phyloP scores from a whole-genome alignment of 768 basidiomycete species.

The Leucocoprinus sp. region DNA sequence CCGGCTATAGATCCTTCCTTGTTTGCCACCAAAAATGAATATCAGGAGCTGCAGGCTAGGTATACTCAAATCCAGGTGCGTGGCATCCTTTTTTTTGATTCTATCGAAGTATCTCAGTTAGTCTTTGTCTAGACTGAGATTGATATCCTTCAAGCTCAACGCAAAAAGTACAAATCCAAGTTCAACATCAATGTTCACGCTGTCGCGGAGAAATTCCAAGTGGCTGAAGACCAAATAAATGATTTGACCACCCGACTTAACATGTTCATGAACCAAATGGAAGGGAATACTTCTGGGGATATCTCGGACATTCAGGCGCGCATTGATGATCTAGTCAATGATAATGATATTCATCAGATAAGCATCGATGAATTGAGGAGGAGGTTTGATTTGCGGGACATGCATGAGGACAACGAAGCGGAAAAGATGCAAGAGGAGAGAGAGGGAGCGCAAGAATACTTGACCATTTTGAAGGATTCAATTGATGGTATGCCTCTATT shows the following conservation, averaged over 20 bases:
- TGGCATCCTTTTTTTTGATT: background rate
- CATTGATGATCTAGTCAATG: slow-evolving; percentile 29
- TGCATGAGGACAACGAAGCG: slow-evolving; percentile 2
- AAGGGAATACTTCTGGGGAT: slow-evolving; percentile 22
- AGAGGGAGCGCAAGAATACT: slow-evolving; percentile 19
- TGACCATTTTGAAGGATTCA: slow-evolving; percentile 28
- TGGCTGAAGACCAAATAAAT: slow-evolving; percentile 31
- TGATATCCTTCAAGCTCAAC: slow-evolving; percentile 27
- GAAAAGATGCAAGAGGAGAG: slow-evolving; percentile 14
- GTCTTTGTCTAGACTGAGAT: slow-evolving; percentile 27
- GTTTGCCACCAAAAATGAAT: slow-evolving; percentile 3
- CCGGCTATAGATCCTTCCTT: slow-evolving; percentile 6
- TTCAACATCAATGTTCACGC: slow-evolving; percentile 33
- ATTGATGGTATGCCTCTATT: slow-evolving; percentile 29
- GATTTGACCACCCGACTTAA: slow-evolving; percentile 30
- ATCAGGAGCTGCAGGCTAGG: slow-evolving; percentile 11
- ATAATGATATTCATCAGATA: slow-evolving; percentile 7
- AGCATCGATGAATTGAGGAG: slow-evolving; percentile 5
- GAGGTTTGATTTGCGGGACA: background rate
- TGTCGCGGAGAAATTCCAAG: slow-evolving; percentile 30
- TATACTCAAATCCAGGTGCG: slow-evolving; percentile 16
- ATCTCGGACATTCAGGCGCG: slow-evolving; percentile 27
- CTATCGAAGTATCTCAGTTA: background rate
- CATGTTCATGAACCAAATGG: slow-evolving; percentile 25
- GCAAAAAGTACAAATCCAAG: slow-evolving; percentile 32